Evolutionary conservation across 352 stramenopile genomes (phyloP), one percentile per base, ranked within the genome.

Genomic region (Ophiocytium majus): DNA sequence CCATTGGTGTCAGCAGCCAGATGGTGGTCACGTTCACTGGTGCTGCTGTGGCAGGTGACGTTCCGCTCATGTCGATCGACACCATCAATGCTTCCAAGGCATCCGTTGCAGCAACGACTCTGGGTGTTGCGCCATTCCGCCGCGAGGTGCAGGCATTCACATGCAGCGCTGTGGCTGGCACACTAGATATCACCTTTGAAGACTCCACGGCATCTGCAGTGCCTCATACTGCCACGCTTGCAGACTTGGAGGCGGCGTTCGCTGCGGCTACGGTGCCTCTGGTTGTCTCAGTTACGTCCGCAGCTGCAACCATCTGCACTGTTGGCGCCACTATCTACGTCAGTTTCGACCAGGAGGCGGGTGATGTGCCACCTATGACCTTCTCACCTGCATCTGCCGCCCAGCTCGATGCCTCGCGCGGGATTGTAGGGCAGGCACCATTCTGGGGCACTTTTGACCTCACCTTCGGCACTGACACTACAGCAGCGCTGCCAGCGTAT

Each of bases 391-490:
- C 19, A 36, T 34, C 35, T 14, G 37, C 23, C 0, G 79, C 83
- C 17, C 32, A 79, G 35, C 83, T 88, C 36, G 82, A n/a, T 14
- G 14, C 43, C 43, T 14, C 43, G 5, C 5, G 14, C 5, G 43
- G 43, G 5, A 5, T 57, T 5, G 43, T 90, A 50, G 93, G 93
- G 0, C 90, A 97, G 31, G 94, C 95, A 35, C 93, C 94, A 0
- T 89, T 95, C 0, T 97, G 93, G 93, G 94, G 94, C 0, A 92
- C 89, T 9, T 97, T 97, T 85, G 90, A 82, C 0, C 84, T 98
- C 0, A 81, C 82, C 0, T 91, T 93, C 32, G 87, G 89, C 31
- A 91, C 90, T 14, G 88, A 88, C 63, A 90, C 82, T 0, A 97
- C 94, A 0, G 49, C 80, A 0, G 81, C 79, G 10, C 87, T 97